phyloP scores from a whole-genome alignment of 2,329 filamentous ascomycete species.

The Diaporthe sp. region DNA sequence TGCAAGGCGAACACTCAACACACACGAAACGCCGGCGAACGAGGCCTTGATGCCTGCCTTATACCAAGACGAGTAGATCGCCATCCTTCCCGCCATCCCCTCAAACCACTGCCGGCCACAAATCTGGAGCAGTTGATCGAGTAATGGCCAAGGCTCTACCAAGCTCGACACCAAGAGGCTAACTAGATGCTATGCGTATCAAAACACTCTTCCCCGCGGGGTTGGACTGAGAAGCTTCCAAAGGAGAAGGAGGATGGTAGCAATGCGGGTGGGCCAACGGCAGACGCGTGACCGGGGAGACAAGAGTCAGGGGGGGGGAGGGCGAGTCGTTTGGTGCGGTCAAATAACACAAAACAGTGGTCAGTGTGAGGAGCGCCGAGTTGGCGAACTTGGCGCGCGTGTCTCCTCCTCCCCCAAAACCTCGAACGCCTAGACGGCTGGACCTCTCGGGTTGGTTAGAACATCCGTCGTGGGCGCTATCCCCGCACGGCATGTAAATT shows the following conservation, averaged over 20 bases:
- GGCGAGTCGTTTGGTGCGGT: neutral
- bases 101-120: neutral
- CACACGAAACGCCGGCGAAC: neutral
- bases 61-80: conserved; percentile 12
- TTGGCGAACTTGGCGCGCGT: conserved; percentile 11
- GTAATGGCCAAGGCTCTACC: conserved; percentile 21
- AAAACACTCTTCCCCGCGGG: neutral
- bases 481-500: conserved; percentile 22
- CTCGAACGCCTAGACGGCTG: conserved; percentile 15
- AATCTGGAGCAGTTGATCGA: conserved; percentile 12
- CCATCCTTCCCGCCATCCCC: neutral
- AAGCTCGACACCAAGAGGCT: conserved; percentile 26
- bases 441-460: conserved; percentile 11
- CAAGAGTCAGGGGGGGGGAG: neutral
- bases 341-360: neutral
- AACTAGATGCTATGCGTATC: neutral
- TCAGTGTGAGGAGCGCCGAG: neutral
- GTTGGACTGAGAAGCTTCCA: neutral
- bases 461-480: neutral
- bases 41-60: neutral
- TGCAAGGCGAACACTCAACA: neutral
- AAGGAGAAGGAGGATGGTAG: neutral
- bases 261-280: conserved; percentile 1
- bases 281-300: conserved; percentile 18
- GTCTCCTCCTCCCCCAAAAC: neutral